A percentile compares a stretch with the other conserved stretches of the same genome.
Conservation (phyloP, 1,284 basidiomycete species). For the Pseudozyma tsukubaensis region DNA sequence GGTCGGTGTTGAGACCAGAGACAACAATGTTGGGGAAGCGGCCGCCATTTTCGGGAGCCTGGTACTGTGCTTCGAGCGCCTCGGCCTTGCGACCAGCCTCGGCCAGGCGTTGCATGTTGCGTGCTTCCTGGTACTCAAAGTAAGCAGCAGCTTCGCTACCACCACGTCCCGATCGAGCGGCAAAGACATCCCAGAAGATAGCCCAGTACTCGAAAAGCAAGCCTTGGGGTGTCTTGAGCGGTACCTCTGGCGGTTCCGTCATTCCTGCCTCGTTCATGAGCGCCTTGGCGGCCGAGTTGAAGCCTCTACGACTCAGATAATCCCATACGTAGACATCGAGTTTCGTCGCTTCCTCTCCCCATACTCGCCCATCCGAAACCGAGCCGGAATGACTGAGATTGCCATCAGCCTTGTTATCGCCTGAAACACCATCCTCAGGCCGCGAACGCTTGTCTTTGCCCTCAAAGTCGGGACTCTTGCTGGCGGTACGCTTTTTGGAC, state of each 20-base stretch:
- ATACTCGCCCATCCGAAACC: slow-evolving; percentile 39
- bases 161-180: slow-evolving; percentile 58
- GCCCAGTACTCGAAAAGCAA: slow-evolving; percentile 68
- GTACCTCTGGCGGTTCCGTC: slow-evolving; percentile 63
- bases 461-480: slow-evolving; percentile 54
- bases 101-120: slow-evolving; percentile 50
- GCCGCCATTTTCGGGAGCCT: slow-evolving; percentile 32
- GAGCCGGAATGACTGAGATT: slow-evolving; percentile 30
- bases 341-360: slow-evolving; percentile 65
- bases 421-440: slow-evolving; percentile 37
- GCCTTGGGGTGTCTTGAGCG: slow-evolving; percentile 62
- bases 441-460: slow-evolving; percentile 54
- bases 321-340: slow-evolving; percentile 68
- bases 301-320: slow-evolving; percentile 63
- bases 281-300: slow-evolving; percentile 57
- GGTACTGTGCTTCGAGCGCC: slow-evolving; percentile 44
- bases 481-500: slow-evolving; percentile 53
- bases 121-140: slow-evolving; percentile 59
- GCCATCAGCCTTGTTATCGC: slow-evolving; percentile 20
- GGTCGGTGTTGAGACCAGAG: slow-evolving; percentile 25
- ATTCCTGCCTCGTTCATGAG: slow-evolving; percentile 62
- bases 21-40: slow-evolving; percentile 56
- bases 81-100: slow-evolving; percentile 51
- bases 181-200: slow-evolving; percentile 68
- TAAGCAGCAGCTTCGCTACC: slow-evolving; percentile 58